phyloP scores from a whole-genome alignment of 106 monocot genomes.

The Dioscorea zingiberensis region DNA sequence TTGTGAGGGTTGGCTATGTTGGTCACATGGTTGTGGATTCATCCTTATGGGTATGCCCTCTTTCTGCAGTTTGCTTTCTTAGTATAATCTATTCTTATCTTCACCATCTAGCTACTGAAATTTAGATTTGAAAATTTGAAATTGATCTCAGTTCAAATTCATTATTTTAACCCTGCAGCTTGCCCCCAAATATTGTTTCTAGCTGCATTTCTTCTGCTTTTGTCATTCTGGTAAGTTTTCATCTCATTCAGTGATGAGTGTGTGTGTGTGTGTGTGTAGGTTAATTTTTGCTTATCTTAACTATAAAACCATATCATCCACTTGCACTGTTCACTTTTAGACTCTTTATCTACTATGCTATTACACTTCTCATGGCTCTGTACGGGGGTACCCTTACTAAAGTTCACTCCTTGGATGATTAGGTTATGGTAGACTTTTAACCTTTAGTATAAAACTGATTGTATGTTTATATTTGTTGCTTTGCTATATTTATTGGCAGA shows the following conservation, averaged over 20 bases:
- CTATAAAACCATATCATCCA: too few relatives aligned
- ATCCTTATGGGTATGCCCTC: slow-evolving; percentile 78
- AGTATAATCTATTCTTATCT: background rate
- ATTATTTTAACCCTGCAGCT: slow-evolving; percentile 43
- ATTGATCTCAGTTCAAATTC: background rate
- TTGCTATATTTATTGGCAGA: too few relatives aligned
- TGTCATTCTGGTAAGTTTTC: slow-evolving; percentile 82
- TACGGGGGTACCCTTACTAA: too few relatives aligned
- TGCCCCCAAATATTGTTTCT: slow-evolving; percentile 85
- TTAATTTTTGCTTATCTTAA: too few relatives aligned
- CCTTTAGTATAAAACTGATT: too few relatives aligned
- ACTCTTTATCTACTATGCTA: too few relatives aligned
- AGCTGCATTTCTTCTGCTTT: slow-evolving; percentile 83
- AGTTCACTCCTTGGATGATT: too few relatives aligned
- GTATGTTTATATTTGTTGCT: too few relatives aligned
- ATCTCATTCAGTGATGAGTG: background rate
- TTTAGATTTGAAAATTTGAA: background rate
- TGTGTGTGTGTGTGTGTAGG: too few relatives aligned
- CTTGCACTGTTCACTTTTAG: too few relatives aligned
- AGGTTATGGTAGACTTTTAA: too few relatives aligned
- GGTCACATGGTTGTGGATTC: slow-evolving; percentile 89
- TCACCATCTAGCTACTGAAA: background rate
- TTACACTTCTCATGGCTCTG: too few relatives aligned
- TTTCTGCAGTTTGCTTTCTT: background rate
- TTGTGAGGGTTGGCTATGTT: slow-evolving; percentile 75